A percentile compares a stretch with the other conserved stretches of the same genome.
Conservation (phyloP, 2,329 filamentous ascomycete species). For the Cercospora beticola region DNA sequence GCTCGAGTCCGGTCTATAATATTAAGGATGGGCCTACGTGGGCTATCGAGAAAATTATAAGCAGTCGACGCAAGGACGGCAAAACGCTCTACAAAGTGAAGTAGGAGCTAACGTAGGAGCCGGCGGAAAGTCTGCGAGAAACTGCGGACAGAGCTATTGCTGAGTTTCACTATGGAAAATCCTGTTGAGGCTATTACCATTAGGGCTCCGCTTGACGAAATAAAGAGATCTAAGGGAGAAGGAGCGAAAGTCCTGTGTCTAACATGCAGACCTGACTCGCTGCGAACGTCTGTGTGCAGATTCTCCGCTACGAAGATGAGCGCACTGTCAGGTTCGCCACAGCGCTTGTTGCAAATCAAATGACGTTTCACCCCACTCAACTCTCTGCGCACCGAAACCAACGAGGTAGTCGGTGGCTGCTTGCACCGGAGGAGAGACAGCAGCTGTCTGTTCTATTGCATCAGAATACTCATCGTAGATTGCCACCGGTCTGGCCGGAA, state of each 20-base stretch:
- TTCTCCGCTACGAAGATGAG: not conserved
- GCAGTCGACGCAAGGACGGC: slow-evolving; percentile 3
- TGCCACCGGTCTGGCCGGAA: too few relatives aligned
- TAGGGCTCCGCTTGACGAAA: not conserved
- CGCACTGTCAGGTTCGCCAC: not conserved
- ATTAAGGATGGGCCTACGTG: not conserved
- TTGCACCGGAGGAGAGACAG: not conserved
- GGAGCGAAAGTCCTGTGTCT: not conserved
- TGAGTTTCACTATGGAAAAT: not conserved
- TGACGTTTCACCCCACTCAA: not conserved
- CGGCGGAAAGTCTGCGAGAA: slow-evolving; percentile 6
- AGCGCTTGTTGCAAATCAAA: not conserved
- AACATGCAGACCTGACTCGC: not conserved
- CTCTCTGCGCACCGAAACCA: not conserved
- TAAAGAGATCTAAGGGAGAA: not conserved
- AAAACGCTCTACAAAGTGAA: not conserved
- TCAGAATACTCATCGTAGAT: too few relatives aligned
- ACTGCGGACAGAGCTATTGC: slow-evolving; percentile 4
- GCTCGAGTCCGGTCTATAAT: not conserved
- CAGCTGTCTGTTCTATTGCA: too few relatives aligned
- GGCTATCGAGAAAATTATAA: not conserved
- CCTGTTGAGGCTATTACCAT: not conserved
- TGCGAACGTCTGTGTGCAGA: not conserved
- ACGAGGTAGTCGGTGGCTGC: slow-evolving; percentile 1
- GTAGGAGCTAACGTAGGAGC: slow-evolving; percentile 1